A percentile compares a stretch with the other conserved stretches of the same genome.
Conservation (phyloP, 768 basidiomycete genomes). For the Serendipita sp. region DNA sequence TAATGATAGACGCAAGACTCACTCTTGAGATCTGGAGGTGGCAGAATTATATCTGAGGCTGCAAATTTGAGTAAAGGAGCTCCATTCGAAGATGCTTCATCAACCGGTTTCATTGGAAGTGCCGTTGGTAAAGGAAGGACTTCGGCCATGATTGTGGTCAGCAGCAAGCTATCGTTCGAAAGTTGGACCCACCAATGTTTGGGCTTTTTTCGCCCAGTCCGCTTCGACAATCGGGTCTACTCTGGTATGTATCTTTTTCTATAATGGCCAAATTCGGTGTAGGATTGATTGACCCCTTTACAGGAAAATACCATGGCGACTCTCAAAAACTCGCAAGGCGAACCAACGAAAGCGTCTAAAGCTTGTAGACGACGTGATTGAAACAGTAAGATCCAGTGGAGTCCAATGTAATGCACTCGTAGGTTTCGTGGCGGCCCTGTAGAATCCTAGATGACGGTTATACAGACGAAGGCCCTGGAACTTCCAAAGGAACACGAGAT, state of each 20-base stretch:
- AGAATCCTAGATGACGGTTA: neutral
- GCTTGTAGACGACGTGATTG: constrained; percentile 86
- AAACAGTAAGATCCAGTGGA: constrained; percentile 70
- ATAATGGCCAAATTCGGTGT: constrained; percentile 3
- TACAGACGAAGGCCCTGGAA: constrained; percentile 53
- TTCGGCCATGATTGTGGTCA: neutral
- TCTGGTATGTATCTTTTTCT: constrained; percentile 47
- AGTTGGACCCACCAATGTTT: constrained; percentile 35
- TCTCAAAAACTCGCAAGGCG: constrained; percentile 83
- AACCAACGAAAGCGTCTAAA: constrained; percentile 80
- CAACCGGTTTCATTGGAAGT: neutral
- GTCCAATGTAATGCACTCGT: constrained; percentile 65
- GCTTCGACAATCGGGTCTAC: constrained; percentile 46
- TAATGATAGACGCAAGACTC: constrained; percentile 18
- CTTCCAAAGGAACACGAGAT: constrained; percentile 92
- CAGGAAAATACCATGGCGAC: constrained; percentile 92
- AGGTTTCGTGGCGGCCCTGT: constrained; percentile 19
- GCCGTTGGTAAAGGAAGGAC: neutral
- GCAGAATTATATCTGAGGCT: constrained; percentile 75
- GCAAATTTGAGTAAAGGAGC: constrained; percentile 33
- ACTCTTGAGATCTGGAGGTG: constrained; percentile 93
- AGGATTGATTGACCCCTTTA: neutral
- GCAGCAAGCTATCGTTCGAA: neutral
- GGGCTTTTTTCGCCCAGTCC: constrained; percentile 59
- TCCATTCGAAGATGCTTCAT: constrained; percentile 20